Percentiles rank a stretch among this genome's conserved stretches.
phyloP scores from a whole-genome alignment of 179 eudicot genomes.

The Carnegiea gigantea region DNA sequence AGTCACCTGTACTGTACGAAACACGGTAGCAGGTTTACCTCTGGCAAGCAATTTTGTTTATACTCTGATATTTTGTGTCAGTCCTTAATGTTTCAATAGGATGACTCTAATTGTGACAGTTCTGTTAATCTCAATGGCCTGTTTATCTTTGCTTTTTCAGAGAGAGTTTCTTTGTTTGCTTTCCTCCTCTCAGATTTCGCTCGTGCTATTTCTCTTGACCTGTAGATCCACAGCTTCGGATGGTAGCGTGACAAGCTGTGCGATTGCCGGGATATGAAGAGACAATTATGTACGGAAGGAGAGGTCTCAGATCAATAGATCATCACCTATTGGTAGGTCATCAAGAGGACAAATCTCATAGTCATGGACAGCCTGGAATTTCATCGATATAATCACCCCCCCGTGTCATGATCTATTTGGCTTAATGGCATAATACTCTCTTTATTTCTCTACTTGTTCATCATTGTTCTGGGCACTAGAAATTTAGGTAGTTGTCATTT shows the following conservation, averaged over 20 bases:
- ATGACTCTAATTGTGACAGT: too few species aligned
- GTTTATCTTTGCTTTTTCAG: too few species aligned
- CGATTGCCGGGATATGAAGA: not conserved
- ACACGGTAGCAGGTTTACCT: not conserved
- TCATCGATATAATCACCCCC: slow-evolving; percentile 2
- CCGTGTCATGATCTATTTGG: slow-evolving; percentile 20
- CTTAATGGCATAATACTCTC: slow-evolving; percentile 17
- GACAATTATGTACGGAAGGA: too few species aligned
- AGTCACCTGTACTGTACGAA: not conserved
- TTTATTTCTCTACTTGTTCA: not conserved
- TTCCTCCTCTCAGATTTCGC: not conserved
- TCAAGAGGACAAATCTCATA: slow-evolving; percentile 9
- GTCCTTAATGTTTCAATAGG: too few species aligned
- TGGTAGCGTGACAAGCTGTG: not conserved
- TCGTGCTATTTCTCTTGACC: not conserved
- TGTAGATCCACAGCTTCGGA: too few species aligned
- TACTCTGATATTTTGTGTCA: too few species aligned
- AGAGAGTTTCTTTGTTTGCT: too few species aligned
- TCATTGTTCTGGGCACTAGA: not conserved
- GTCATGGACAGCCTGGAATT: slow-evolving; percentile 24
- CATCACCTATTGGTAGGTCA: not conserved
- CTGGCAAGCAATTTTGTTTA: not conserved
- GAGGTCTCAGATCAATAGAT: too few species aligned
- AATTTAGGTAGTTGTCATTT: slow-evolving; percentile 11
- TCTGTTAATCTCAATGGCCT: too few species aligned